phyloP scores from a whole-genome alignment of 495 filamentous ascomycete genomes.

The Aspergillus panamensis region DNA sequence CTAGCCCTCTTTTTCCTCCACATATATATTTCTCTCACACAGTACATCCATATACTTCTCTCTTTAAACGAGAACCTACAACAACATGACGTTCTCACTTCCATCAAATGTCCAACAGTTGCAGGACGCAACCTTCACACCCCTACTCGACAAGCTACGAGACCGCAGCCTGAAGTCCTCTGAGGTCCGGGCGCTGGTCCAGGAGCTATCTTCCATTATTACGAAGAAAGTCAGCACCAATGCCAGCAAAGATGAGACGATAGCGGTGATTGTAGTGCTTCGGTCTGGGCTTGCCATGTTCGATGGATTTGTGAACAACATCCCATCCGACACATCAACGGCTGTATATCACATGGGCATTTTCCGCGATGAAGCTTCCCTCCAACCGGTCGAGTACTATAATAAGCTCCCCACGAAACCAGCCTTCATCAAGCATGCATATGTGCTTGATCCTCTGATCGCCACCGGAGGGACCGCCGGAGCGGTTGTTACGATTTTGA shows the following conservation, averaged over 20 bases:
- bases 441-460: slow-evolving; percentile 84
- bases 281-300: slow-evolving; percentile 34
- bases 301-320: slow-evolving; percentile 24
- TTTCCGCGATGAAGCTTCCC: slow-evolving; percentile 75
- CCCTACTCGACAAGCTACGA: slow-evolving; percentile 25
- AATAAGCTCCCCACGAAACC: slow-evolving; percentile 74
- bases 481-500: slow-evolving; percentile 79
- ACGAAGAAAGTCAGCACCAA: slow-evolving; percentile 17
- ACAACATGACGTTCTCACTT: slow-evolving; percentile 16
- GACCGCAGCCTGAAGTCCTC: slow-evolving; percentile 23
- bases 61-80: background rate
- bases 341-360: slow-evolving; percentile 78
- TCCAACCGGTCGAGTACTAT: slow-evolving; percentile 91
- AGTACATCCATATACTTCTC: no score
- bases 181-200: slow-evolving; percentile 24
- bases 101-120: slow-evolving; percentile 22
- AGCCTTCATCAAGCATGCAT: slow-evolving; percentile 50
- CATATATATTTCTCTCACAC: no score
- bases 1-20: background rate
- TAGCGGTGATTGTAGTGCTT: slow-evolving; percentile 30
- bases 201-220: slow-evolving; percentile 19
- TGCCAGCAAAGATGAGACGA: slow-evolving; percentile 16
- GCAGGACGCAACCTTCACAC: slow-evolving; percentile 12
- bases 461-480: slow-evolving; percentile 83
- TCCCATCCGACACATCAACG: slow-evolving; percentile 18